Conservation (phyloP, 2,329 filamentous ascomycete genomes). For the Emergomyces orientalis region DNA sequence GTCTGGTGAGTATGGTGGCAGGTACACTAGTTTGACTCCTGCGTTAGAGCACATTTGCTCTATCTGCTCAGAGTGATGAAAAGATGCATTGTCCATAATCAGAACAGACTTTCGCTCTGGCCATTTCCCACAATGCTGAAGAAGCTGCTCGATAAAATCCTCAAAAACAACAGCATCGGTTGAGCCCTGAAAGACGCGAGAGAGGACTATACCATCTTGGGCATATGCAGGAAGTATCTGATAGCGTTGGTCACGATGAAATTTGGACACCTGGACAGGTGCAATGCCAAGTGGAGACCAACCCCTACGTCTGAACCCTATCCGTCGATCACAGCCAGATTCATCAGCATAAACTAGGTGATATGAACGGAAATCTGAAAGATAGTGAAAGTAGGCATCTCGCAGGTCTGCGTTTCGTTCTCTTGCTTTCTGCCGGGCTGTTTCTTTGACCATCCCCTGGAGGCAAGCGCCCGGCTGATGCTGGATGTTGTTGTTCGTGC, state of each 20-base stretch:
- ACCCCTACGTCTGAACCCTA: no score
- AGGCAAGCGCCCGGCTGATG: no score
- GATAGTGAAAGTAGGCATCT: no score
- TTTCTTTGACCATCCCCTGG: no score
- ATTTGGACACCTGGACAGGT: no score
- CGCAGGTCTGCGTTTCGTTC: conserved; percentile 27
- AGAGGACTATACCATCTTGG: conserved; percentile 24
- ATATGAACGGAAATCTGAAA: no score
- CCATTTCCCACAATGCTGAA: conserved; percentile 22
- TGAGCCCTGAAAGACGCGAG: conserved; percentile 23
- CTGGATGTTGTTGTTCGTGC: no score
- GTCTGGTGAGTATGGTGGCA: conserved; percentile 31
- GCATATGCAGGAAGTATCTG: conserved; percentile 28
- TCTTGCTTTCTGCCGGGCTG: conserved; percentile 24
- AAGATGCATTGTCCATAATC: conserved; percentile 20
- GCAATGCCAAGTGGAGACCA: no score
- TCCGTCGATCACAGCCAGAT: no score
- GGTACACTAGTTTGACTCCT: conserved; percentile 16
- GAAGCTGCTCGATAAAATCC: conserved; percentile 25
- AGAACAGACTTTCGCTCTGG: conserved; percentile 28
- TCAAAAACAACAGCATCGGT: conserved; percentile 26
- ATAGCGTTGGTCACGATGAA: conserved; percentile 19
- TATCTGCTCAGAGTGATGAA: conserved; percentile 11
- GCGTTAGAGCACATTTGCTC: conserved; percentile 12
- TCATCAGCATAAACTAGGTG: no score